These are phyloP conservation scores for Mucor lusitanicus DNA, from an alignment of 371 early-diverging fungal genomes.

Conservation along the genomic window DNA sequence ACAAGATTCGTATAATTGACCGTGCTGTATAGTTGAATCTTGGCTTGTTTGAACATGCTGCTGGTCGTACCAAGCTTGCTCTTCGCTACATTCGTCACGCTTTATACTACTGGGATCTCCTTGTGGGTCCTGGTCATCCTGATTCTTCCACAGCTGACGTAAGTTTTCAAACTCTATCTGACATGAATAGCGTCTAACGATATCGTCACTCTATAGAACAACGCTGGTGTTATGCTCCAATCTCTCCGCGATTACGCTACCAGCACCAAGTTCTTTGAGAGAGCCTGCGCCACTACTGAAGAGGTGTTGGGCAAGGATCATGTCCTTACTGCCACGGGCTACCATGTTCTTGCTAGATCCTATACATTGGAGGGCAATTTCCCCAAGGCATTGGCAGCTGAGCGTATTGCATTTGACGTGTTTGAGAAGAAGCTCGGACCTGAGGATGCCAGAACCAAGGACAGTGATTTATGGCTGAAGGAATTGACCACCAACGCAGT, in stretches of 20 bases:
- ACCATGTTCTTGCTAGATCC: conserved; percentile 80
- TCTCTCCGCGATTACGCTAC: conserved; percentile 66
- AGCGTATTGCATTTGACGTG: conserved; percentile 73
- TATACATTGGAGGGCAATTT: conserved; percentile 78
- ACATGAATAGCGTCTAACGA: neutral
- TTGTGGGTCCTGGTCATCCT: conserved; percentile 79
- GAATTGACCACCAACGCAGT: conserved; percentile 53
- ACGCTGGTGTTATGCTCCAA: conserved; percentile 87
- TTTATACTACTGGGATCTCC: conserved; percentile 78
- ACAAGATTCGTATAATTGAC: neutral
- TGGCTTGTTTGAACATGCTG: conserved; percentile 85
- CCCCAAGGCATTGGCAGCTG: conserved; percentile 71
- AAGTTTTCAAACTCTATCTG: conserved; percentile 25
- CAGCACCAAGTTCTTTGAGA: conserved; percentile 74
- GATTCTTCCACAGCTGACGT: conserved; percentile 86
- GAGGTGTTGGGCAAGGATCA: conserved; percentile 74
- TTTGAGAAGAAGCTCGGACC: conserved; percentile 69
- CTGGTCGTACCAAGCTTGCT: conserved; percentile 76
- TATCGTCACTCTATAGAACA: conserved; percentile 51
- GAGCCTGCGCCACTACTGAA: conserved; percentile 72
- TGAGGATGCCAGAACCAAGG: conserved; percentile 75
- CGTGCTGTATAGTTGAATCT: conserved; percentile 64
- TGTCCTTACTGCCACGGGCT: conserved; percentile 69
- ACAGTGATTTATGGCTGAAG: conserved; percentile 71
- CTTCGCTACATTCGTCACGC: conserved; percentile 83